Conservation (phyloP, 805 yeast species). For the Candida caryicola region DNA sequence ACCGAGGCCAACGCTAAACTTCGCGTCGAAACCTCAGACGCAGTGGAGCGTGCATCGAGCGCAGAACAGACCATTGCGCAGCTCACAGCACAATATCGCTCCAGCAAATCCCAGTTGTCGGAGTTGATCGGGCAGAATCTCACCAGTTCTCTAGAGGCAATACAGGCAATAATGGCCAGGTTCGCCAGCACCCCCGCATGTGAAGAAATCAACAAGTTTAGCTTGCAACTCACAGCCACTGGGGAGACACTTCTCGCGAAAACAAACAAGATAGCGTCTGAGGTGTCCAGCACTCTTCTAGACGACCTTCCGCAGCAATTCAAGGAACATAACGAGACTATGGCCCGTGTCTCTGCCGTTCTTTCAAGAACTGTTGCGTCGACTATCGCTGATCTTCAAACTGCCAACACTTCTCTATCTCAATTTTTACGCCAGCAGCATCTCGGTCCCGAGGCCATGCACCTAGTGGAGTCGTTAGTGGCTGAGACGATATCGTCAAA, state of each 20-base stretch:
- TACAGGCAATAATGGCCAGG: slow-evolving; percentile 3
- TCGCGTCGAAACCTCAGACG: too few relatives aligned
- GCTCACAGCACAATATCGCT: slow-evolving; percentile 6
- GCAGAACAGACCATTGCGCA: neutral
- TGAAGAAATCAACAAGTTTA: slow-evolving; percentile 3
- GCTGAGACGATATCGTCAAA: neutral
- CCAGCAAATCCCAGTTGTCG: slow-evolving; percentile 11
- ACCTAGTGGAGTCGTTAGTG: neutral
- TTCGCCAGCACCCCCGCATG: slow-evolving; percentile 4
- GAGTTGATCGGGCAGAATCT: slow-evolving; percentile 11
- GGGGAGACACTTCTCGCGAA: slow-evolving; percentile 1
- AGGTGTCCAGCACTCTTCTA: neutral
- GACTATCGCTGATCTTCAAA: slow-evolving; percentile 2
- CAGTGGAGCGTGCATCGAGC: neutral
- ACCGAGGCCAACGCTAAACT: too few relatives aligned
- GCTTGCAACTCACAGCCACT: slow-evolving; percentile 5
- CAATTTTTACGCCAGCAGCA: neutral
- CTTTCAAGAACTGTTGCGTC: slow-evolving; percentile 4
- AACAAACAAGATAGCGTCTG: neutral
- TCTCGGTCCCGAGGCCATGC: neutral
- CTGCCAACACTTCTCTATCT: neutral
- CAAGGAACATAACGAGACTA: slow-evolving; percentile 8
- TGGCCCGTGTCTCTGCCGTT: slow-evolving; percentile 3
- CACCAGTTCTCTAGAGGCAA: slow-evolving; percentile 9
- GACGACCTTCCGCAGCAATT: slow-evolving; percentile 10